These are phyloP conservation scores for Thymus quinquecostatus DNA, from an alignment of 257 asterid genomes.

Conservation along the genomic window DNA sequence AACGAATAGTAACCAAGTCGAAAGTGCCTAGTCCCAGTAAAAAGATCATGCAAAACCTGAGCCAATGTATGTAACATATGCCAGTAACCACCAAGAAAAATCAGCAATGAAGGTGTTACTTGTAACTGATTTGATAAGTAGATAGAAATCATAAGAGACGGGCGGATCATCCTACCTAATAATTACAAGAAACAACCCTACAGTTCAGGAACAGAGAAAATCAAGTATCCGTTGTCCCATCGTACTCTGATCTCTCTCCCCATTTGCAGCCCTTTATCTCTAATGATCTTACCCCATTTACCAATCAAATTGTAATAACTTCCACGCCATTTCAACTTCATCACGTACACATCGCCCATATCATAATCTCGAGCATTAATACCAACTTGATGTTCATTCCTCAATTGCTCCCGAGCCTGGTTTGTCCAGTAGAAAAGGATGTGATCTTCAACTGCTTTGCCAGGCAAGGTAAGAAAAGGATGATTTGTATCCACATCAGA, in stretches of 20 bases:
- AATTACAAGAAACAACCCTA: slow-evolving; percentile 30
- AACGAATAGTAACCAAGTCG: slow-evolving; percentile 31
- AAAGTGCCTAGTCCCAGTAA: slow-evolving; percentile 30
- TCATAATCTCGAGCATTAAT: slow-evolving; percentile 59
- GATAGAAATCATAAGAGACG: slow-evolving; percentile 14
- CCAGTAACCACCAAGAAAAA: slow-evolving; percentile 30
- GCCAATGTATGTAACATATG: slow-evolving; percentile 24
- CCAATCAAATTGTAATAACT: slow-evolving; percentile 57
- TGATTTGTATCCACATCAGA: slow-evolving; percentile 63
- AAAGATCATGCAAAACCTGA: slow-evolving; percentile 29
- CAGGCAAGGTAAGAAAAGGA: slow-evolving; percentile 59
- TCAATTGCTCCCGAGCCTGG: slow-evolving; percentile 55
- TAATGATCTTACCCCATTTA: slow-evolving; percentile 60
- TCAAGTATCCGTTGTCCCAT: slow-evolving; percentile 60
- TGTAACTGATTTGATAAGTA: slow-evolving; percentile 20
- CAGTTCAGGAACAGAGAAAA: slow-evolving; percentile 55
- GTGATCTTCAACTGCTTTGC: slow-evolving; percentile 62
- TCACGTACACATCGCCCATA: slow-evolving; percentile 50
- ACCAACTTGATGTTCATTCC: slow-evolving; percentile 52
- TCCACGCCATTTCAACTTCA: slow-evolving; percentile 59
- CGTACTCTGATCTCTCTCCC: slow-evolving; percentile 59
- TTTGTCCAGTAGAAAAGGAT: slow-evolving; percentile 56
- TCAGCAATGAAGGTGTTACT: background rate
- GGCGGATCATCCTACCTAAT: slow-evolving; percentile 38
- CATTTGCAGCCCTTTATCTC: slow-evolving; percentile 54